Base-by-base conservation (phyloP, 805 yeast species). In the Ogataea populi-albae region DNA sequence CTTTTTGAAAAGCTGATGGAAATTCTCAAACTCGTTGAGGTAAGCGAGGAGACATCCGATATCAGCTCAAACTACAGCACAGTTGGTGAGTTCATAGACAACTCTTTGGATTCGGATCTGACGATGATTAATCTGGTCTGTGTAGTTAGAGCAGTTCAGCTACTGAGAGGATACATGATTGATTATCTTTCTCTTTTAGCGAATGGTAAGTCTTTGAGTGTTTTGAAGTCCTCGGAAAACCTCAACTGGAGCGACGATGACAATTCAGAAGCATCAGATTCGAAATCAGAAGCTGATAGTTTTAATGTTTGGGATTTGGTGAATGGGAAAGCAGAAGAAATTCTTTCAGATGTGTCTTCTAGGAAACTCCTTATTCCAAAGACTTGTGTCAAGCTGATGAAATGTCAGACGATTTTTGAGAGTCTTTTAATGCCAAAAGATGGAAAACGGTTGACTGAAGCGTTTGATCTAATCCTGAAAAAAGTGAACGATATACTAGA, bases 381-480 rank as follows among this genome's bases (percentile, higher is more conserved):
- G 2, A 34, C 35, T 8, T 52, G 59, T 41, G 49, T 48, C 14
- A 53, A 52, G 26, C 41, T 61, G 25, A 39, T 41, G 12, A 59
- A 57, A 37, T 47, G 50, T 33, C 49, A 41, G 26, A 49, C 49
- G n/a, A 46, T 59, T 10, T 55, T 61, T 39, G 52, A 50, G 34
- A 40, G 50, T 35, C 29, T 60, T 17, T 30, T 58, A 15, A 37
- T 50, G 23, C 57, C 61, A n/a, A 37, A 26, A 9, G 47, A 52
- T 36, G 35, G 46, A 3, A 38, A 26, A 3, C 38, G 40, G 30
- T 33, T 54, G 28, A 46, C 44, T 21, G 50, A 54, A 28, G 40
- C 54, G 3, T 53, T 59, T 25, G 50, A 51, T 5, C 35, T 50
- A 22, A 51, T 55, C 23, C 40, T 54, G 40, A 27, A 40, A 21